A percentile compares a stretch with the other conserved stretches of the same genome.
These are phyloP conservation scores for Thelonectria discophora DNA, from an alignment of 2,329 filamentous ascomycete genomes.

Conservation along the genomic window DNA sequence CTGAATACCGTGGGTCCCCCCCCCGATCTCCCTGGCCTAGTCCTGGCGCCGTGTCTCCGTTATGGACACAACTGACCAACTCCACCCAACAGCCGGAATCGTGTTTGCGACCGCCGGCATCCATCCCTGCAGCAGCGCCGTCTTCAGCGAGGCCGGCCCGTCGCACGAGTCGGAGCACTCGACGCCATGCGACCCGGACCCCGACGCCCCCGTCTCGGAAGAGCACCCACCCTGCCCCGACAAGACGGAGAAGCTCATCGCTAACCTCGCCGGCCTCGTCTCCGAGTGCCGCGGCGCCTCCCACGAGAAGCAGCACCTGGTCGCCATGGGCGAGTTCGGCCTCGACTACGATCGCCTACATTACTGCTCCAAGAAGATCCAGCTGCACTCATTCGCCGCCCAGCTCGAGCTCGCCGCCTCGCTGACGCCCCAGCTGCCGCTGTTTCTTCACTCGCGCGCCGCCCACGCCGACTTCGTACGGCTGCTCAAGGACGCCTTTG, in stretches of 20 bases:
- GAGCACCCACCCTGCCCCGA: constrained; percentile 56
- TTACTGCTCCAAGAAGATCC: constrained; percentile 79
- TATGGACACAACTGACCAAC: constrained; percentile 10
- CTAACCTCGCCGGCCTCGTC: constrained; percentile 71
- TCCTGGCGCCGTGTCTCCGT: background rate
- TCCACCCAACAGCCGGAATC: constrained; percentile 66
- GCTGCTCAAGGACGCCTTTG: constrained; percentile 69
- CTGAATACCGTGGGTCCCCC: constrained; percentile 72
- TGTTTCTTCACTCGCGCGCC: constrained; percentile 92
- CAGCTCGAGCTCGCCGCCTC: constrained; percentile 82
- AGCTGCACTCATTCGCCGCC: constrained; percentile 83
- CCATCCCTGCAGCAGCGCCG: constrained; percentile 86
- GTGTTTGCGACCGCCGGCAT: constrained; percentile 94
- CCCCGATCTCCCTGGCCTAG: constrained; percentile 11
- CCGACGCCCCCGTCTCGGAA: constrained; percentile 57
- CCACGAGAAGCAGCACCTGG: constrained; percentile 58
- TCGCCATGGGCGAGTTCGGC: constrained; percentile 93
- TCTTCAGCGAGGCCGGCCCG: constrained; percentile 70
- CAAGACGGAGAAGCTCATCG: constrained; percentile 61
- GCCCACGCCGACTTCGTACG: constrained; percentile 85
- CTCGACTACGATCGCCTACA: constrained; percentile 95
- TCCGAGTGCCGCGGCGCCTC: constrained; percentile 61
- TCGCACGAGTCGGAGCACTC: constrained; percentile 58
- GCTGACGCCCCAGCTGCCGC: constrained; percentile 76
- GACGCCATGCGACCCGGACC: constrained; percentile 63